Evolutionary conservation across 2,329 filamentous ascomycete genomes (phyloP).

Genomic region (Coleophoma eucalyptorum): DNA sequence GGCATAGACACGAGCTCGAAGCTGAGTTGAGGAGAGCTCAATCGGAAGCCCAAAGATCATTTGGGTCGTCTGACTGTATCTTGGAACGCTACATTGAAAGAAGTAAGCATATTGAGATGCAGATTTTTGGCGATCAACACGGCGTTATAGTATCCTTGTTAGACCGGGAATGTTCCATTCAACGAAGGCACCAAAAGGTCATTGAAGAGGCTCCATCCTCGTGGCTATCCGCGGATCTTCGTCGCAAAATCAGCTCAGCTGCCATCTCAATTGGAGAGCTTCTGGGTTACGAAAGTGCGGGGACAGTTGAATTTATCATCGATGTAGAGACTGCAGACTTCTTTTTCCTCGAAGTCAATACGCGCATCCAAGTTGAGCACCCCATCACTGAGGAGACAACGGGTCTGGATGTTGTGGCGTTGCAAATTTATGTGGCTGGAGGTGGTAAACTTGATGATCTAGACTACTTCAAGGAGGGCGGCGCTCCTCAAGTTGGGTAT

Average conservation of each 20-base stretch:
- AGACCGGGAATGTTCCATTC: constrained; percentile 65
- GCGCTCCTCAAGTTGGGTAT: constrained; percentile 27
- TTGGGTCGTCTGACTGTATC: constrained; percentile 55
- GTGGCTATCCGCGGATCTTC: constrained; percentile 29
- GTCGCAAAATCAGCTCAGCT: constrained; percentile 37
- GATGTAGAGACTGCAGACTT: constrained; percentile 51
- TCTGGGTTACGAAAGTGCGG: constrained; percentile 51
- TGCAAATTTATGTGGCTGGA: constrained; percentile 27
- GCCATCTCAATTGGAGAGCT: constrained; percentile 47
- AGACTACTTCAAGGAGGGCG: background rate
- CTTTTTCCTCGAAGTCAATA: constrained; percentile 20
- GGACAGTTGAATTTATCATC: constrained; percentile 58
- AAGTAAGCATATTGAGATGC: constrained; percentile 63
- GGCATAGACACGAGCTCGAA: constrained; percentile 41
- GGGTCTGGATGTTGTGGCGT: constrained; percentile 17
- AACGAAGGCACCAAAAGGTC: constrained; percentile 66
- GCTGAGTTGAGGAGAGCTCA: constrained; percentile 49
- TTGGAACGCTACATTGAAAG: constrained; percentile 56
- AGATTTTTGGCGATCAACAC: constrained; percentile 60
- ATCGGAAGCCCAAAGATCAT: constrained; percentile 48
- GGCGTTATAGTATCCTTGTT: constrained; percentile 56
- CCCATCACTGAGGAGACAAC: constrained; percentile 15
- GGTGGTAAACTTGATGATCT: constrained; percentile 17
- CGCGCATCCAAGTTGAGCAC: constrained; percentile 18
- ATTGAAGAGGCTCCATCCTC: constrained; percentile 55